Conservation (phyloP, 345 rosid species). For the Leavenworthia alabamica region DNA sequence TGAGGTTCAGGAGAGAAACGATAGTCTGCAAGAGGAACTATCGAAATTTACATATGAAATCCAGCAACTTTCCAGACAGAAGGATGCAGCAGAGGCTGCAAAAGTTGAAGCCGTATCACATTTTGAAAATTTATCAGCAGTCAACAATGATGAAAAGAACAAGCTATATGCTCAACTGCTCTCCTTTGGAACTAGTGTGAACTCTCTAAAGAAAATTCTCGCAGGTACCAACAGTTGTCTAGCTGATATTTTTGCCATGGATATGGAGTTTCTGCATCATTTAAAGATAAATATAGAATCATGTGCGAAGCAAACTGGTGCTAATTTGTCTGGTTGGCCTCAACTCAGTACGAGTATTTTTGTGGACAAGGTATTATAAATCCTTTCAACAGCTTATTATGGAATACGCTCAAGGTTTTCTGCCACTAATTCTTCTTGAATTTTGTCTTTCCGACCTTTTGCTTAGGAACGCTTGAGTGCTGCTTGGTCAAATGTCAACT, state of each 20-base stretch:
- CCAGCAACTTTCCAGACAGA: conserved; percentile 43
- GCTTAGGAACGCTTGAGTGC: conserved; percentile 45
- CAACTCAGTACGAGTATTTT: conserved; percentile 17
- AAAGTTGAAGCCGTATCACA: conserved; percentile 50
- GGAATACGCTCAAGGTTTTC: neutral
- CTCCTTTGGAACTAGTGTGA: conserved; percentile 39
- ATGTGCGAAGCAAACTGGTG: conserved; percentile 35
- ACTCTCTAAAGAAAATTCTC: conserved; percentile 43
- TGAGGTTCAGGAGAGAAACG: conserved; percentile 95
- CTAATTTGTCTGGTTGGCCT: conserved; percentile 34
- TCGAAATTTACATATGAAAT: conserved; percentile 44
- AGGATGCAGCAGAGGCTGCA: conserved; percentile 56
- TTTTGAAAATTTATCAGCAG: conserved; percentile 42
- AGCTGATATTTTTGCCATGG: conserved; percentile 47
- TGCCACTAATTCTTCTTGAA: conserved; percentile 14
- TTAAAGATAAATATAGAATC: conserved; percentile 48
- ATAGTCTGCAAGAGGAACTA: conserved; percentile 70
- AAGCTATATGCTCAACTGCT: conserved; percentile 44
- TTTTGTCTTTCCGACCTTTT: conserved; percentile 7
- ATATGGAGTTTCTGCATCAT: conserved; percentile 53
- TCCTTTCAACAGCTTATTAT: neutral
- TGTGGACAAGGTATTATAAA: conserved; percentile 43
- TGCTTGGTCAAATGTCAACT: conserved; percentile 34
- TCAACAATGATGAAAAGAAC: conserved; percentile 42
- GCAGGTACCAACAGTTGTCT: conserved; percentile 38